Evolutionary conservation across 495 filamentous ascomycete species (phyloP), one percentile per base, ranked within the genome.

Genomic region (Penicillium mononematosum): DNA sequence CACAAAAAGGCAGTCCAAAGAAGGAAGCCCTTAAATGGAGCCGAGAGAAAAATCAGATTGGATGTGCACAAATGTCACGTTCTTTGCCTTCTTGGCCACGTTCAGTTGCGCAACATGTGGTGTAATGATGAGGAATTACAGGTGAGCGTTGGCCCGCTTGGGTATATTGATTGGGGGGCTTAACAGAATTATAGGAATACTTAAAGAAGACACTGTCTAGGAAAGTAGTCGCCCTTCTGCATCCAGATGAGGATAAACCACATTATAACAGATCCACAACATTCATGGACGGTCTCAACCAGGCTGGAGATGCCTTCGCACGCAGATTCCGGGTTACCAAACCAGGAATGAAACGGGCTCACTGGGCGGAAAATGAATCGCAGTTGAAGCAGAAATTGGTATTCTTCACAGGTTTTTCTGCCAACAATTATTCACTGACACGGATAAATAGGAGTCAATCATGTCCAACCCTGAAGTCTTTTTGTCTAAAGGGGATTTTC

Each of bases 61-160:
- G 83, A 94, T 56, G 75, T 90, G 32, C 94, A 99, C 66, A 96
- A 96, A 71, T 75, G 83, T 61, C 91, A 99, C 74, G 45, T 98
- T 3, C 77, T 96, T 32, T 95, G 91, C 62, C 77, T 97, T 1
- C 68, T 98, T 31, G 78, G 78, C 4, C 90, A 97, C 69, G 82
- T 88, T 19, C 79, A 86, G 58, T 71, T 82, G 24, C 83, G 92
- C 41, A 98, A 96, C 66, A 70, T 76, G 51, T 98, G 93, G 93
- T 98, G 92, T 67, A 96, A 96, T 69, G 85, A 94, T 68, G 58
- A 76, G 14, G 68, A 76, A 57, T 76, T 87, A 38, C 87, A 94
- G 72, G 81, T 83, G 62, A 41, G 68, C 60, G 27, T 52, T 29
- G 43, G 29, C 32, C 34, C 59, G 19, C 14, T 42, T 45, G 9